These are phyloP conservation scores for Zangia roseola DNA, from an alignment of 768 basidiomycete genomes.

Conservation along the genomic window DNA sequence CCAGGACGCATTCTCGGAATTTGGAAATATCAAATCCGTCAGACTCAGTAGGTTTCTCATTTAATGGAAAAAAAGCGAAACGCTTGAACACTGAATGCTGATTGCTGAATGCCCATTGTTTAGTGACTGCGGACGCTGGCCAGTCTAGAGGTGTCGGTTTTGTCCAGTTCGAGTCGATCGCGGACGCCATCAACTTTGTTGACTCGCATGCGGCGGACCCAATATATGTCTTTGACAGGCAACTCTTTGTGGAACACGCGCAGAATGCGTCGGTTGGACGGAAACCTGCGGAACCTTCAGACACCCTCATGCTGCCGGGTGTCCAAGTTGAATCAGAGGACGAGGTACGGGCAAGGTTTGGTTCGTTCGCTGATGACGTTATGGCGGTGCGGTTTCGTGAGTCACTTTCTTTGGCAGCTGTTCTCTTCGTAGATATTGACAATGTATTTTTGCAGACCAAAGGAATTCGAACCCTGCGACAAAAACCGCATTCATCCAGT, in stretches of 20 bases:
- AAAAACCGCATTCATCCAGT: slow-evolving; percentile 54
- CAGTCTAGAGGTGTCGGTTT: slow-evolving; percentile 45
- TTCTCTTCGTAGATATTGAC: not conserved
- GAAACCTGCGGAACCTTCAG: slow-evolving; percentile 20
- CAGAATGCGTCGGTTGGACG: not conserved
- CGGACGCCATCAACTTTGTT: slow-evolving; percentile 37
- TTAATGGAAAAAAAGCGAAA: not conserved
- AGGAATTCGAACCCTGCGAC: slow-evolving; percentile 29
- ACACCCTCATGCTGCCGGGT: slow-evolving; percentile 32
- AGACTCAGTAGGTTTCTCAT: slow-evolving; percentile 39
- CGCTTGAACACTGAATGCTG: not conserved
- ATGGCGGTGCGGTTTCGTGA: slow-evolving; percentile 33
- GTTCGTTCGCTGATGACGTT: slow-evolving; percentile 10
- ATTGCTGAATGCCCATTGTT: not conserved
- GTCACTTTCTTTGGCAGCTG: not conserved
- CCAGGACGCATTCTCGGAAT: slow-evolving; percentile 39
- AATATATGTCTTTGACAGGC: slow-evolving; percentile 47
- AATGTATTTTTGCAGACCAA: slow-evolving; percentile 28
- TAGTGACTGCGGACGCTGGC: slow-evolving; percentile 34
- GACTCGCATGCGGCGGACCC: slow-evolving; percentile 42
- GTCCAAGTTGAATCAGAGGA: slow-evolving; percentile 25
- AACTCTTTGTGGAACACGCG: slow-evolving; percentile 43
- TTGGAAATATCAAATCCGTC: slow-evolving; percentile 40
- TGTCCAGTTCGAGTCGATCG: slow-evolving; percentile 39
- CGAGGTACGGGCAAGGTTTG: slow-evolving; percentile 28